Base-by-base conservation (phyloP, 169 alveolate genomes). In the Plasmodium sp. region DNA sequence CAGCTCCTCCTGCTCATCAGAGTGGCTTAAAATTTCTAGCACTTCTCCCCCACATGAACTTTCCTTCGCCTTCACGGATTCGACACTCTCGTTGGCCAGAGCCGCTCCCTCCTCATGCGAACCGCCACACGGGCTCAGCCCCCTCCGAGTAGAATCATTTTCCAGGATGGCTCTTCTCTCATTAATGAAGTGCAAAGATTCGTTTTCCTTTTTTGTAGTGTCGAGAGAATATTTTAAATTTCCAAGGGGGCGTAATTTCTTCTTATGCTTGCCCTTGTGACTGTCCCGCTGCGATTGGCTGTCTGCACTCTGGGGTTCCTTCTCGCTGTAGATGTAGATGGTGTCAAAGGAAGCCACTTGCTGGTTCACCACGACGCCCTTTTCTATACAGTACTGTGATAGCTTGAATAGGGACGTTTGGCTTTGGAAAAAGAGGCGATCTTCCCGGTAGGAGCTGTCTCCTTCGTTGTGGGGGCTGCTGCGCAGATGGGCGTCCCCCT, bases 341-440 rank as follows among this genome's bases (percentile, higher is more conserved):
- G 91, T 90, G 48, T 90, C 94, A 36, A 90, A 90, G 43, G 94
- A 62, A 1, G 27, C 31, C 4, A 90, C 77, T n/a, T 62, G 83
- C 9, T 90, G 54, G 72, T 90, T 80, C 72, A 6, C 45, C 45
- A 90, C 36, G 1, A 90, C 27, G 12, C 83, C 9, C 18, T 90
- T 90, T 80, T 90, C 94, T 80, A 90, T 90, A 67, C 94, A 90
- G 36, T 90, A 90, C 51, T 90, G 94, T 18, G 94, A 79, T 90
- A 90, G 34, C 39, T 90, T 90, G 36, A 79, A 90, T 80, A 90
- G 82, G 12, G 94, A 90, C 9, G 83, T 80, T 80, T 90, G 94
- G 36, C 74, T 71, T 80, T 80, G 41, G 39, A 90, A 90, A 67
- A 80, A 80, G 34, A 10, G n/a, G 72, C 51, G 34, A 80, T 90